Evolutionary conservation across 2,329 filamentous ascomycete species (phyloP).

Genomic region (Drechslera avenae): DNA sequence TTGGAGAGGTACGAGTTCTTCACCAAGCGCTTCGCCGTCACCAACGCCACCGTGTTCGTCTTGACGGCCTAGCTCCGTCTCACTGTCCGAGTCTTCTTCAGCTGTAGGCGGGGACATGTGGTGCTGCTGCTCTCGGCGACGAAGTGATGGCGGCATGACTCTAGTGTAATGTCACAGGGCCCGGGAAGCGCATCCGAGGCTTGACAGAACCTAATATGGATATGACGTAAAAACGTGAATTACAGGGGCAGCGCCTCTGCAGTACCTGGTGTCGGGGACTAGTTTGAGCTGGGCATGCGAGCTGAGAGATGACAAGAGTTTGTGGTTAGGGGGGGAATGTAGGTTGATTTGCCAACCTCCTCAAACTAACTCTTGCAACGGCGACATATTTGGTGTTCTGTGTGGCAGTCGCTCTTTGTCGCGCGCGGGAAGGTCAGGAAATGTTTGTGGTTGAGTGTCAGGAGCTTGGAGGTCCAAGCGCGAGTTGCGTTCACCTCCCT

Average conservation of each 20-base stretch:
- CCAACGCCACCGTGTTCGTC: conserved; percentile 20
- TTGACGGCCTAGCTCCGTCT: conserved; percentile 26
- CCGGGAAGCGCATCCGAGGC: background rate
- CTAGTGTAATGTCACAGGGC: conserved; percentile 8
- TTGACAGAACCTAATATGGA: background rate
- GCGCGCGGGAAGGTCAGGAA: conserved; percentile 2
- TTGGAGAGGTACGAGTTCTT: conserved; percentile 30
- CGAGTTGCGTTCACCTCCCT: background rate
- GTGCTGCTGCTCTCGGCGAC: conserved; percentile 28
- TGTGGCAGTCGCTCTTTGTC: background rate
- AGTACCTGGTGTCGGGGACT: background rate
- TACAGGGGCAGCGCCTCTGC: background rate
- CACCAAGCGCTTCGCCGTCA: conserved; percentile 26
- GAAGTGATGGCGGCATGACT: conserved; percentile 38
- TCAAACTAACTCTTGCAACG: too few relatives aligned
- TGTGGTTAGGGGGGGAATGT: too few relatives aligned
- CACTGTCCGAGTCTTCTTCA: conserved; percentile 35
- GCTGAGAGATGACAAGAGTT: background rate
- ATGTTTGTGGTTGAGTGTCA: conserved; percentile 4
- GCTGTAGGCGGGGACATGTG: conserved; percentile 22
- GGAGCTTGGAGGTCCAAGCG: background rate
- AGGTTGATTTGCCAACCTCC: too few relatives aligned
- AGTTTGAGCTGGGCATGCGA: background rate
- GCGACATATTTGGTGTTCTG: too few relatives aligned
- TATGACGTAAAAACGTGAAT: too few relatives aligned